Conservation (phyloP, 2,329 filamentous ascomycete genomes). For the Sarocladium strictum region DNA sequence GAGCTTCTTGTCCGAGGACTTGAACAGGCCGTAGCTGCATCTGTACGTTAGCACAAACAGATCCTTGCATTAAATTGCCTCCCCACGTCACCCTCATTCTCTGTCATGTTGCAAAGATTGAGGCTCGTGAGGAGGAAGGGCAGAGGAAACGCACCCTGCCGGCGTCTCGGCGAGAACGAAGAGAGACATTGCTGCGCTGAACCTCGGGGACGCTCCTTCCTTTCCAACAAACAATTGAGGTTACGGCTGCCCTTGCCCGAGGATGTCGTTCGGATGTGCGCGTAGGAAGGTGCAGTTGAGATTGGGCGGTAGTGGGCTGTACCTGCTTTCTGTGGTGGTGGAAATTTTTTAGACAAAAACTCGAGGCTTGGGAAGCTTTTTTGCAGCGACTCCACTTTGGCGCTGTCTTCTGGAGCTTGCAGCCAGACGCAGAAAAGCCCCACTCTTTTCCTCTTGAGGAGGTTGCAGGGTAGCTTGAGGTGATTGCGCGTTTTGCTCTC, state of each 20-base stretch:
- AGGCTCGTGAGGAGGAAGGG: slow-evolving; percentile 6
- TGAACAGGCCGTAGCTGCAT: slow-evolving; percentile 89
- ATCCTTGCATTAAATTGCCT: neutral
- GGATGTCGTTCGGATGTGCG: slow-evolving; percentile 27
- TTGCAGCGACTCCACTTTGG: slow-evolving; percentile 7
- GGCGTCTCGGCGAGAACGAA: slow-evolving; percentile 93
- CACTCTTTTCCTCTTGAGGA: neutral
- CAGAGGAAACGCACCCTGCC: slow-evolving; percentile 55
- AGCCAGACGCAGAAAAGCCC: neutral
- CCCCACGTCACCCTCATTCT: neutral
- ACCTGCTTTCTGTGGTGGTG: slow-evolving; percentile 18
- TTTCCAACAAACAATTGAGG: slow-evolving; percentile 19
- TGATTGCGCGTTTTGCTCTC: neutral
- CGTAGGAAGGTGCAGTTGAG: slow-evolving; percentile 21
- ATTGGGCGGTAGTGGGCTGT: slow-evolving; percentile 20
- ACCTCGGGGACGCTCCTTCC: slow-evolving; percentile 6
- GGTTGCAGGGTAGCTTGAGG: neutral
- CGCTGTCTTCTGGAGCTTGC: neutral
- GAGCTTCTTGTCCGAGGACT: slow-evolving; percentile 97
- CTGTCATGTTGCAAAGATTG: slow-evolving; percentile 1
- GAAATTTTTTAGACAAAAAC: slow-evolving; percentile 37
- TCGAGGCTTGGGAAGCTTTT: slow-evolving; percentile 15
- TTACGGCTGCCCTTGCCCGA: slow-evolving; percentile 23
- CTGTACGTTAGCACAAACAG: slow-evolving; percentile 22
- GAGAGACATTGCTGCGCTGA: slow-evolving; percentile 61